Evolutionary conservation across 306 rosid species (phyloP).

Genomic region (Lathyrus sativus): DNA sequence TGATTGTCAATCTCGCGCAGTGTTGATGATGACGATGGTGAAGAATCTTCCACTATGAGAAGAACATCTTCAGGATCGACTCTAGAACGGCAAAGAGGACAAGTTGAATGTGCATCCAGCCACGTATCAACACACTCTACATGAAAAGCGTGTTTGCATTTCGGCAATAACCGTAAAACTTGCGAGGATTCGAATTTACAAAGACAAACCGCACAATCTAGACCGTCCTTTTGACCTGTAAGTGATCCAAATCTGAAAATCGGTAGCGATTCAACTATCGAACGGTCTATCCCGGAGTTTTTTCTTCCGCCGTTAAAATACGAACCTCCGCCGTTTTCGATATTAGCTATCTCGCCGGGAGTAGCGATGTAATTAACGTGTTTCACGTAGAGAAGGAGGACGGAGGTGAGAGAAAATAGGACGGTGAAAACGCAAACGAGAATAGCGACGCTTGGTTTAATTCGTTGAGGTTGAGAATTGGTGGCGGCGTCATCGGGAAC

Average conservation of each 20-base stretch:
- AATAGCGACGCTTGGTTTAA: conserved; percentile 62
- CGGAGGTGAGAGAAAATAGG: conserved; percentile 62
- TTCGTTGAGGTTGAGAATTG: neutral
- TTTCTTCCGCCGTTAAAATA: conserved; percentile 39
- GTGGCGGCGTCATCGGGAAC: neutral
- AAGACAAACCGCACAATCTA: conserved; percentile 87
- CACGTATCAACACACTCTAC: conserved; percentile 97
- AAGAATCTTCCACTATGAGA: conserved; percentile 42
- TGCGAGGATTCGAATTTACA: conserved; percentile 60
- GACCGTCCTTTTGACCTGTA: conserved; percentile 60
- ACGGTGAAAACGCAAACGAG: conserved; percentile 55
- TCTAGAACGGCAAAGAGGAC: conserved; percentile 81
- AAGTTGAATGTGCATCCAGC: conserved; percentile 97
- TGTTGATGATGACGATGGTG: neutral
- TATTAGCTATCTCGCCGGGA: neutral
- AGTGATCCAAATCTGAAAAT: conserved; percentile 75
- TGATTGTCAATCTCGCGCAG: neutral
- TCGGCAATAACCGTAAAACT: conserved; percentile 76
- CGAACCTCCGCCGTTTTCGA: neutral
- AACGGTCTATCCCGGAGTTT: conserved; percentile 81
- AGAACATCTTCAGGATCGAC: conserved; percentile 91
- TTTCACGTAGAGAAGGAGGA: conserved; percentile 77
- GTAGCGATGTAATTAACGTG: conserved; percentile 48
- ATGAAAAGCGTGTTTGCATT: conserved; percentile 92
- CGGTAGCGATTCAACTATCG: conserved; percentile 72